These are phyloP conservation scores for Mycosphaerella arachidis DNA, from an alignment of 2,329 filamentous ascomycete species.

Conservation along the genomic window DNA sequence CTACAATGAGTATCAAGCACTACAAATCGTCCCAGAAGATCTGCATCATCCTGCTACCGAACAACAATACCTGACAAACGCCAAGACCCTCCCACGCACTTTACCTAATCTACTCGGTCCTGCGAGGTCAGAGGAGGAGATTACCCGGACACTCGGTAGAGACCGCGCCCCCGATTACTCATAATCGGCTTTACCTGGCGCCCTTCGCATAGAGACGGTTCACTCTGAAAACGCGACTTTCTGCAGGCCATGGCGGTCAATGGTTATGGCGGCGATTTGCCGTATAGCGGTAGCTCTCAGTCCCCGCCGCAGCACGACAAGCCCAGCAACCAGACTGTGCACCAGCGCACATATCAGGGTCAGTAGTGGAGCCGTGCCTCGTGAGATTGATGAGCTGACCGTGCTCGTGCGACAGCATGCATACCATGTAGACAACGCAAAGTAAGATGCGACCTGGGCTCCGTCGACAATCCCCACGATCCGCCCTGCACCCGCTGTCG, in stretches of 20 bases:
- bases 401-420: constrained; percentile 38
- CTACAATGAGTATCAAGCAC: constrained; percentile 20
- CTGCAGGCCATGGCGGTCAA: constrained; percentile 15
- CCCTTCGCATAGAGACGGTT: constrained; percentile 20
- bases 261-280: constrained; percentile 18
- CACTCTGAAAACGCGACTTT: constrained; percentile 1
- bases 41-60: constrained; percentile 25
- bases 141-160: not conserved
- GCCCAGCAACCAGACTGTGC: constrained; percentile 10
- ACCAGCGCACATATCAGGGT: constrained; percentile 29
- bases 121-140: not conserved
- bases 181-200: constrained; percentile 3
- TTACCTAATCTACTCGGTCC: not conserved
- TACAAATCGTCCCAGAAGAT: constrained; percentile 14
- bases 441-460: constrained; percentile 56
- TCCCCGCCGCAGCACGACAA: constrained; percentile 15
- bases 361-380: constrained; percentile 2
- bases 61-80: constrained; percentile 26
- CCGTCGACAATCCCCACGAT: constrained; percentile 89
- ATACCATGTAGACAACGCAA: constrained; percentile 55
- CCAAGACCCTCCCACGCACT: not conserved
- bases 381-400: constrained; percentile 7
- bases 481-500: constrained; percentile 91
- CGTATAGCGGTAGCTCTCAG: constrained; percentile 17
- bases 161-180: not conserved